Percentiles rank a stretch among this genome's conserved stretches.
phyloP scores from a whole-genome alignment of 1,284 basidiomycete genomes.

The Ustilago xerochloae region DNA sequence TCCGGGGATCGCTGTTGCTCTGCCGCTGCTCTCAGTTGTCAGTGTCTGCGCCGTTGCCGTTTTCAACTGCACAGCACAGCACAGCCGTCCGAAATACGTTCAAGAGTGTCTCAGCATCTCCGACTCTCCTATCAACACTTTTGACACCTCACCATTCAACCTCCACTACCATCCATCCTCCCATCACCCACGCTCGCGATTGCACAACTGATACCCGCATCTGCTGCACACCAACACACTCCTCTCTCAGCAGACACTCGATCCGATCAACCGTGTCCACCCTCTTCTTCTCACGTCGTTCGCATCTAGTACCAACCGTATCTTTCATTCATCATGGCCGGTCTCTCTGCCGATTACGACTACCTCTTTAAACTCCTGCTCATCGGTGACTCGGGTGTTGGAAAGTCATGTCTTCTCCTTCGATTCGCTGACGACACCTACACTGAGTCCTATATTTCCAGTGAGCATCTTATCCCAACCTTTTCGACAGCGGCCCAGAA shows the following conservation, averaged over 20 bases:
- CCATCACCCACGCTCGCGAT: background rate
- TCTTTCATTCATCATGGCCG: conserved; percentile 47
- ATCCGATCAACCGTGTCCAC: too few relatives aligned
- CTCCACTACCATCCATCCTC: conserved; percentile 19
- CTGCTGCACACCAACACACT: too few relatives aligned
- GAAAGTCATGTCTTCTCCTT: conserved; percentile 75
- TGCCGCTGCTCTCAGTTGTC: too few relatives aligned
- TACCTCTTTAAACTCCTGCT: conserved; percentile 69
- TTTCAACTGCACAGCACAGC: conserved; percentile 8
- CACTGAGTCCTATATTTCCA: conserved; percentile 71
- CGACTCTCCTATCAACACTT: background rate
- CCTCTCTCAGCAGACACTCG: too few relatives aligned
- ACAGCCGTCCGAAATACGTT: background rate
- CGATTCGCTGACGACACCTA: conserved; percentile 71
- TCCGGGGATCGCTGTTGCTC: conserved; percentile 3
- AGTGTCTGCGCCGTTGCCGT: too few relatives aligned
- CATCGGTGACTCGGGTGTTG: conserved; percentile 88
- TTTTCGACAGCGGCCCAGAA: background rate
- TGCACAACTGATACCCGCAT: background rate
- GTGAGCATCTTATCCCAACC: conserved; percentile 47
- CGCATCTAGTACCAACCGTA: too few relatives aligned
- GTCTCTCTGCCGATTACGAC: conserved; percentile 66
- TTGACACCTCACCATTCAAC: background rate
- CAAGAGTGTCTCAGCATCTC: background rate
- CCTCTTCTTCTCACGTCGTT: too few relatives aligned